Conservation (phyloP, 257 asterid genomes). For the Solanum piurae region DNA sequence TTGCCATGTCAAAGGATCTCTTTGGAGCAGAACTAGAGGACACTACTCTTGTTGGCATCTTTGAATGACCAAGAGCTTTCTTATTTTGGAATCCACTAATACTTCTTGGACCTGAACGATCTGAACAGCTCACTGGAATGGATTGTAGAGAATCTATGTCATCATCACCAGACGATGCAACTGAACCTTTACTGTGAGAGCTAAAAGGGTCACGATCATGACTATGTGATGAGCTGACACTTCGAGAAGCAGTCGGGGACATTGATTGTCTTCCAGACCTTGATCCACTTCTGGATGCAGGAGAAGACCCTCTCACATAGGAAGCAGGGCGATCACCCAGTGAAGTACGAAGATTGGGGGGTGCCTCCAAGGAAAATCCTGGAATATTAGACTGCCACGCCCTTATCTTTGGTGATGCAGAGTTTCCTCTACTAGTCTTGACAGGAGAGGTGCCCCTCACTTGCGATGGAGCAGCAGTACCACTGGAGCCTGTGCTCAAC, state of each 20-base stretch:
- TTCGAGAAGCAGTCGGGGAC: constrained; percentile 90
- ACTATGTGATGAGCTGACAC: constrained; percentile 65
- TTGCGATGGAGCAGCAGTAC: constrained; percentile 32
- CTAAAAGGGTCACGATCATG: constrained; percentile 66
- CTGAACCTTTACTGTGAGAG: constrained; percentile 66
- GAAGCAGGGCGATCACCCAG: constrained; percentile 90
- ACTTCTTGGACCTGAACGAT: constrained; percentile 43
- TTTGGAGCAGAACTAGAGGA: constrained; percentile 75
- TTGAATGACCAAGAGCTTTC: constrained; percentile 41
- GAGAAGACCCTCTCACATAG: constrained; percentile 92
- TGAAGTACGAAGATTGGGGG: constrained; percentile 96
- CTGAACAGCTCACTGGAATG: constrained; percentile 43
- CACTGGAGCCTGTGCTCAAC: constrained; percentile 62
- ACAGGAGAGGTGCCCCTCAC: constrained; percentile 76
- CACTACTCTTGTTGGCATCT: constrained; percentile 47
- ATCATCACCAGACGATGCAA: constrained; percentile 91
- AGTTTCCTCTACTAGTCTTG: constrained; percentile 63
- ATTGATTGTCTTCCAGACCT: constrained; percentile 79
- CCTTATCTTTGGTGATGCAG: constrained; percentile 72
- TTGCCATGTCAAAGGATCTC: constrained; percentile 80
- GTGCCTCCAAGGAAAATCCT: constrained; percentile 81
- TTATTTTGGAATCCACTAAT: constrained; percentile 31
- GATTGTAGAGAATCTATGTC: constrained; percentile 71
- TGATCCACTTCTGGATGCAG: constrained; percentile 74
- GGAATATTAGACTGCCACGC: constrained; percentile 86